phyloP scores from a whole-genome alignment of 2,329 filamentous ascomycete genomes.

The Plenodomus tracheiphilus region DNA sequence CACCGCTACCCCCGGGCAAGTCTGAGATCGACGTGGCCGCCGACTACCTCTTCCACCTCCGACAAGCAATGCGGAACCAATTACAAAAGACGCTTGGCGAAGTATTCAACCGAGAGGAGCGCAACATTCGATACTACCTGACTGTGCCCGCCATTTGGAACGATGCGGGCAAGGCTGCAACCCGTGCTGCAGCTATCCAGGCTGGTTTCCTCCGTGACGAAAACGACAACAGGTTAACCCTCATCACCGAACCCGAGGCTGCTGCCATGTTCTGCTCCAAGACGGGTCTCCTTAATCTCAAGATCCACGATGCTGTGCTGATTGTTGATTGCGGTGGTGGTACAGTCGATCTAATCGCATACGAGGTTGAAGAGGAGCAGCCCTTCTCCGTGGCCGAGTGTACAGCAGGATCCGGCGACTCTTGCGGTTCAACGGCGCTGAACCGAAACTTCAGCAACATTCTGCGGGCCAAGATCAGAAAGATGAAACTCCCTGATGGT shows the following conservation, averaged over 20 bases:
- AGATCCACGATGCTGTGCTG: constrained; percentile 96
- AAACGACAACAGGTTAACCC: constrained; percentile 92
- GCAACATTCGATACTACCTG: constrained; percentile 96
- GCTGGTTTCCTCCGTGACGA: constrained; percentile 95
- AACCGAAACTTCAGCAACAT: constrained; percentile 99
- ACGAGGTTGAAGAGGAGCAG: constrained; percentile 96
- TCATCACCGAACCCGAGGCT: constrained; percentile 95
- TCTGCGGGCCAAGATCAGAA: constrained; percentile 92
- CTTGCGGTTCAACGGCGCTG: constrained; percentile 95
- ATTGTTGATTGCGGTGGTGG: constrained; percentile 99
- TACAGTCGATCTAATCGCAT: constrained; percentile 97
- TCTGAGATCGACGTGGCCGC: constrained; percentile 99
- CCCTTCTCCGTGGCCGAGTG: constrained; percentile 97
- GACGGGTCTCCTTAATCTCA: constrained; percentile 91
- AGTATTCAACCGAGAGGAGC: constrained; percentile 96
- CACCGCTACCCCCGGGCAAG: constrained; percentile 94
- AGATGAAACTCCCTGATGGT: constrained; percentile 98
- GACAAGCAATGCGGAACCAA: constrained; percentile 94
- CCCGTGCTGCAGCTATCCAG: constrained; percentile 92
- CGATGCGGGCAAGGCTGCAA: constrained; percentile 96
- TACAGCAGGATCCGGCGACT: constrained; percentile 95
- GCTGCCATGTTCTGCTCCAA: constrained; percentile 98
- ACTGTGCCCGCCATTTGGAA: constrained; percentile 99
- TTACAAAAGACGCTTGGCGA: constrained; percentile 95
- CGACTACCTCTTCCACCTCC: constrained; percentile 97